Conservation (phyloP, 192 early-diverging fungal genomes). For the Coemansia guatemalensis region DNA sequence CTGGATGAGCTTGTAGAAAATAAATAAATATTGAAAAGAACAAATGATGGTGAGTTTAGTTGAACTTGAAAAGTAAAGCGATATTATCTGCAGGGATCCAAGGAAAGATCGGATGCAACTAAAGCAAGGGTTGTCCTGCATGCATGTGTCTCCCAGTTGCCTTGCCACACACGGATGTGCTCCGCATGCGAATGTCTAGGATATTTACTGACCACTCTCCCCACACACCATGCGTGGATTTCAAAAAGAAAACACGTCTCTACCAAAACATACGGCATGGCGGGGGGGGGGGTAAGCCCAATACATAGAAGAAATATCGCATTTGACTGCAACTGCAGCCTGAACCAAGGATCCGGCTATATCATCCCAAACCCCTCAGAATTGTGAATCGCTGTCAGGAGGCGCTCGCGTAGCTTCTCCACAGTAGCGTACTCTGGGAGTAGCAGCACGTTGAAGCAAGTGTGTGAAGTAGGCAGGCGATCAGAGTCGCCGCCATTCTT, state of each 20-base stretch:
- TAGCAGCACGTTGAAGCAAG: slow-evolving; percentile 89
- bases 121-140: not conserved
- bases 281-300: not conserved
- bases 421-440: slow-evolving; percentile 79
- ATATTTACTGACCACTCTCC: not conserved
- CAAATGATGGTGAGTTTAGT: not conserved
- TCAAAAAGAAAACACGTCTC: not conserved
- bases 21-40: not conserved
- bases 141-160: not conserved
- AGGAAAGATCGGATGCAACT: not conserved
- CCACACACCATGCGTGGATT: not conserved
- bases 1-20: not conserved
- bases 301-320: not conserved
- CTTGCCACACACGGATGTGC: not conserved
- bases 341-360: slow-evolving; percentile 19
- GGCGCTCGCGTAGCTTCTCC: slow-evolving; percentile 73
- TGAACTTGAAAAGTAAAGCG: not conserved
- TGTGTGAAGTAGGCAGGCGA: slow-evolving; percentile 89
- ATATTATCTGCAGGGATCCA: not conserved
- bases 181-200: not conserved
- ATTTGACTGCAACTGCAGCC: not conserved
- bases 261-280: not conserved
- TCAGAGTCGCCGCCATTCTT: slow-evolving; percentile 84
- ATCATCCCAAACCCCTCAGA: slow-evolving; percentile 81
- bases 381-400: slow-evolving; percentile 79